Evolutionary conservation across 192 early-diverging fungal species (phyloP), one percentile per base, ranked within the genome.

Genomic region (Physocladia obscura): DNA sequence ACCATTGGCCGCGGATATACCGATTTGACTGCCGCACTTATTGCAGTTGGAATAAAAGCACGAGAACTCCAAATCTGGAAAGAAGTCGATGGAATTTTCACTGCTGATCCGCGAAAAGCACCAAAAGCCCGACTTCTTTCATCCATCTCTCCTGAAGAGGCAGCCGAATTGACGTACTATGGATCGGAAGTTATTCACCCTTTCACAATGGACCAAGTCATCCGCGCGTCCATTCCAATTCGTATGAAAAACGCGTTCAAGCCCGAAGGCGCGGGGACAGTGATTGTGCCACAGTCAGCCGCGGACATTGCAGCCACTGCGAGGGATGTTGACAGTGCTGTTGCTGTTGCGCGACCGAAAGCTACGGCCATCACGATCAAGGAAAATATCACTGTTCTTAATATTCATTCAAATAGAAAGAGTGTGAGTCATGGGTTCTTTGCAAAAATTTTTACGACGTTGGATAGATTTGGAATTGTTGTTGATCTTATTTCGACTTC

Each of bases 351-450:
- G 40, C 19, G 57, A 21, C 51, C 85, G 59, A 92, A 93, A 63
- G 93, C 96, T 31, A 99, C 95, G 0, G 97, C 97, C 44, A 93
- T 96, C n/a, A 99, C 97, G 27, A 97, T 99, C 84, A 99, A 99
- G 69, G 94, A 99, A 72, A 87, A 93, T 59, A 92, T 98, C 31
- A 91, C 91, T 44, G 93, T 99, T 19, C 81, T 99, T 31, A 99
- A 98, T 82, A 88, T 99, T 27, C 95, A 97, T 72, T 98, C 95
- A 3, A 97, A 99, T 80, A 88, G 95, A 47, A 97, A 97, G 77
- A 91, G 86, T 51, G 91, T 95, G 48, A 91, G 91, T 58, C 94
- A 99, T 71, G 97, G 97, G 17, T 99, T 99, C 74, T 94, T 99
- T 83, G 93, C 95, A 3, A 88, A 92, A 71, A 98, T 97, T 56